Base-by-base conservation (phyloP, 2,329 filamentous ascomycete species). In the Fusarium succisae region DNA sequence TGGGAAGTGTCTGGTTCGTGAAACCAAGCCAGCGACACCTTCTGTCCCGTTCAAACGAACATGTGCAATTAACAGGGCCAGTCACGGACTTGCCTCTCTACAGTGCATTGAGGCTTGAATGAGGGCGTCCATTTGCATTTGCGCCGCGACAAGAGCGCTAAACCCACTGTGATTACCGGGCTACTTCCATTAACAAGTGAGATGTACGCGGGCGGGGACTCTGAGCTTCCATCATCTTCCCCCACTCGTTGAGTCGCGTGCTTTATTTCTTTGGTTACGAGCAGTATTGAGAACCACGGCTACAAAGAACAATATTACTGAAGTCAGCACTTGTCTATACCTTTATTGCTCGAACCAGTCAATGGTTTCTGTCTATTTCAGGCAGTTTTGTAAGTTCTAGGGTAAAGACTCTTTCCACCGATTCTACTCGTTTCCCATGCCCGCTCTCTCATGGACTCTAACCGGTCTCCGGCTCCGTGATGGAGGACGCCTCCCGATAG, bases 401-500 rank as follows among this genome's bases (percentile, higher is more conserved):
- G 47, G 11, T 7, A 18, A 50, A 50, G 22, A 24, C 22, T 20
- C 22, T 35, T 51, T 20, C 48, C 30, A 53, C 76, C 72, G 74
- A 68, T 66, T 77, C 72, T 71, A 75, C 70, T 72, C 76, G 66
- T 53, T 28, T 66, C 39, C 58, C 56, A 28, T 69, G 50, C 75
- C 74, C 64, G 66, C 63, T 74, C 32, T 54, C 67, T 61, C 51
- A 58, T 61, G 58, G 74, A 64, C 68, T 78, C 74, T 61, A 77
- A 53, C 68, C 68, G 73, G 76, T 62, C 51, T 57, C 60, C 62
- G 71, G 72, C 67, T 75, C 76, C 76, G 70, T 78, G 54, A 62
- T 70, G 26, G 48, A 77, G 64, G 76, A 70, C 76, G 64, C 58
- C 68, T 73, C 76, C 76, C 76, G 76, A 78, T 78, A 78, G 76